These are phyloP conservation scores for Xylaria castorea DNA, from an alignment of 495 filamentous ascomycete species.

Conservation along the genomic window DNA sequence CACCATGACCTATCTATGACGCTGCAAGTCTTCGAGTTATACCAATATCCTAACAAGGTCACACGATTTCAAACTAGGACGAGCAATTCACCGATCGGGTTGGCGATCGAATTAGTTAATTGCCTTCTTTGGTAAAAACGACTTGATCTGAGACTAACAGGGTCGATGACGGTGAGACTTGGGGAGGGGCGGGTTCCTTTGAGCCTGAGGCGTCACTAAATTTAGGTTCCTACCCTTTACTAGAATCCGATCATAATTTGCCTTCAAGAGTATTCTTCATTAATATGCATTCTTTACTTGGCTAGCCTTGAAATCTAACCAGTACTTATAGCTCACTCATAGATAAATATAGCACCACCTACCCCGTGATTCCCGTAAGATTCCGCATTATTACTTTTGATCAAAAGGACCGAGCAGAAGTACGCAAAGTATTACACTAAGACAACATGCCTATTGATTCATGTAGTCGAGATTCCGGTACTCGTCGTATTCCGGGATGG, in stretches of 20 bases:
- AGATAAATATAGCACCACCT: too few relatives aligned
- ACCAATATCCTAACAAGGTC: background rate
- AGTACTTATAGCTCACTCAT: too few relatives aligned
- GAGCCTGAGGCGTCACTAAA: too few relatives aligned
- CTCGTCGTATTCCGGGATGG: background rate
- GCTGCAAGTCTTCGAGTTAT: conserved; percentile 5
- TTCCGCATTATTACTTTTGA: background rate
- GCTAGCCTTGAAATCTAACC: background rate
- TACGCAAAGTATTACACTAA: conserved; percentile 3
- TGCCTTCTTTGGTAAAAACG: background rate
- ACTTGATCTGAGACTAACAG: background rate
- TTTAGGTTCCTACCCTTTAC: background rate
- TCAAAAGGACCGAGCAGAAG: background rate
- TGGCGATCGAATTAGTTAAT: background rate
- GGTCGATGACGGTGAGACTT: conserved; percentile 15
- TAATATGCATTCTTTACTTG: background rate
- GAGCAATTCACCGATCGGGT: background rate
- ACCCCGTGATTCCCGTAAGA: too few relatives aligned
- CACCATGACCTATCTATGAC: conserved; percentile 22
- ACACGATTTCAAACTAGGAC: background rate
- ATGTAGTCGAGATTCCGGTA: conserved; percentile 2
- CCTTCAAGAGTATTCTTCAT: background rate
- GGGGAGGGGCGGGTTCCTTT: background rate
- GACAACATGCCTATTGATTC: background rate
- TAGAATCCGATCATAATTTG: background rate